Conservation (phyloP, 2,329 filamentous ascomycete species). For the Epicoccum sorghinum region DNA sequence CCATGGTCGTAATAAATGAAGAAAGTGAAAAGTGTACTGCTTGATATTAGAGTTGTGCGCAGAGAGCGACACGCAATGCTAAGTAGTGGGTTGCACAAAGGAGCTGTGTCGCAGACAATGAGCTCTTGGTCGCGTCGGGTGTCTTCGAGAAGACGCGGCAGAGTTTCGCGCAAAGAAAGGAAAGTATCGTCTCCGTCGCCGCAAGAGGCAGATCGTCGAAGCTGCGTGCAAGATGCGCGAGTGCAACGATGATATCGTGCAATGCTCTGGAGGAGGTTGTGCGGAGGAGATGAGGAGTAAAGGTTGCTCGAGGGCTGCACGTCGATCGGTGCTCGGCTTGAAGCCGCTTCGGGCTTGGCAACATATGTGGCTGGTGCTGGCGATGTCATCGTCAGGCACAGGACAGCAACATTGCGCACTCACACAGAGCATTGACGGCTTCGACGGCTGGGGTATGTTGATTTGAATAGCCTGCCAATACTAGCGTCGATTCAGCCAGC, state of each 20-base stretch:
- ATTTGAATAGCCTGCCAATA: too few species aligned
- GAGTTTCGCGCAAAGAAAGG: constrained; percentile 14
- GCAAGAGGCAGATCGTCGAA: neutral
- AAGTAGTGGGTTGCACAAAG: constrained; percentile 18
- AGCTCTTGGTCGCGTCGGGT: constrained; percentile 33
- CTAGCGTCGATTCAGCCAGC: neutral
- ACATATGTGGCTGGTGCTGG: constrained; percentile 20
- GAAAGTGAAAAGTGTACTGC: constrained; percentile 4
- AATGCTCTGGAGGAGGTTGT: constrained; percentile 17
- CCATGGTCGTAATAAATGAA: constrained; percentile 47
- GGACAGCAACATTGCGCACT: constrained; percentile 12
- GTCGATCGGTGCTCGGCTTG: constrained; percentile 9
- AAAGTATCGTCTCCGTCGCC: constrained; percentile 9
- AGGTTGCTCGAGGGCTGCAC: constrained; percentile 6
- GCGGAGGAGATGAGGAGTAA: constrained; percentile 14
- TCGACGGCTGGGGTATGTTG: neutral
- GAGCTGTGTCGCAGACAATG: constrained; percentile 23
- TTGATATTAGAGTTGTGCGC: constrained; percentile 18
- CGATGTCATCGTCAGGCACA: constrained; percentile 23
- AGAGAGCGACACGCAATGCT: constrained; percentile 12
- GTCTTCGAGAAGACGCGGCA: constrained; percentile 16
- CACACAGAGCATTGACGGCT: neutral
- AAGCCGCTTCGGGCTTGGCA: constrained; percentile 13
- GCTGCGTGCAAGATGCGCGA: constrained; percentile 18
- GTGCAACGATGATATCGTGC: constrained; percentile 19